Conservation (phyloP, 148 eudicot species). For the Linanthus parryae region DNA sequence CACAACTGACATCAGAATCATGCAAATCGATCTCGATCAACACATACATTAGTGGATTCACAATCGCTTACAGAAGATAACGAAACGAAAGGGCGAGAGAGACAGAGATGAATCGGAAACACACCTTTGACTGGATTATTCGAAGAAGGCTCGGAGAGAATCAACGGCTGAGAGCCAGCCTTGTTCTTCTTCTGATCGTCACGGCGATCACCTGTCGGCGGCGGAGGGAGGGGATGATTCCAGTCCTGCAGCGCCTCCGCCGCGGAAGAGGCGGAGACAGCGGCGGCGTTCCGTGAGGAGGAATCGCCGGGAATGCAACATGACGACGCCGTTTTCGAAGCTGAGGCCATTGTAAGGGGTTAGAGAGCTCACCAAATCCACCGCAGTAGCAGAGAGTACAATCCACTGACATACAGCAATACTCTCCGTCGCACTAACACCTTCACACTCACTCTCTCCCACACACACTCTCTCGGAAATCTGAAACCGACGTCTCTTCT, state of each 20-base stretch:
- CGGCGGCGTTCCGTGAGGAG: conserved; percentile 3
- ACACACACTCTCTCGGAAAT: too few species aligned
- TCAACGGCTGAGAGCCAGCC: conserved; percentile 21
- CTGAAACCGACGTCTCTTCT: not conserved
- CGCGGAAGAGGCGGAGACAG: conserved; percentile 10
- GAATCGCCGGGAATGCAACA: not conserved
- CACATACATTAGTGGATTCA: not conserved
- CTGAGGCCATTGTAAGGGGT: conserved; percentile 72
- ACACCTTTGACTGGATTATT: conserved; percentile 38
- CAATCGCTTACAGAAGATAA: too few species aligned
- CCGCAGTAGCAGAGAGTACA: conserved; percentile 24
- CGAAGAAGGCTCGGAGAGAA: conserved; percentile 31
- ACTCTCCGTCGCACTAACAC: too few species aligned
- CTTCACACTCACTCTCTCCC: not conserved
- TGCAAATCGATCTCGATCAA: not conserved
- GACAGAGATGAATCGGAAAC: not conserved
- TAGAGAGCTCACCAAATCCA: conserved; percentile 56
- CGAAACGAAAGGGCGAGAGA: too few species aligned
- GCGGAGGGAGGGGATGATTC: too few species aligned
- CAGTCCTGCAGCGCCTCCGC: conserved; percentile 24
- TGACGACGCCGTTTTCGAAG: conserved; percentile 55
- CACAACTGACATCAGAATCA: not conserved
- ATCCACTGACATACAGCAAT: conserved; percentile 70
- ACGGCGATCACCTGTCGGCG: conserved; percentile 4
- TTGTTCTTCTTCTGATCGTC: conserved; percentile 13